Evolutionary conservation across 495 filamentous ascomycete species (phyloP).

Genomic region (Penicilliopsis zonata): DNA sequence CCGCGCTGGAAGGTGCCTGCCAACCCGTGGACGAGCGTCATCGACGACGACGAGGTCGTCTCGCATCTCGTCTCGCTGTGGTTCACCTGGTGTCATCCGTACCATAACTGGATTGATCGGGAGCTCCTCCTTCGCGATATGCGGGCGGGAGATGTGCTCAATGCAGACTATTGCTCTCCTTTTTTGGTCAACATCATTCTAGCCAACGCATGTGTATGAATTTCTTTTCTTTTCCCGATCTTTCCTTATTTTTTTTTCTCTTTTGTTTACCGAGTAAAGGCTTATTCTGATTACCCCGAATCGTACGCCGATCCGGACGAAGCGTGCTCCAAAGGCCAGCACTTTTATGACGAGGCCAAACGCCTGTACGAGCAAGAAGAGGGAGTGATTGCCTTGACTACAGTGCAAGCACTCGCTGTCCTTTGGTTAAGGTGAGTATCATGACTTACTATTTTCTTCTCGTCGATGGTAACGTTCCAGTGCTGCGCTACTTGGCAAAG

Average conservation of each 20-base stretch:
- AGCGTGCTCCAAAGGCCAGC: conserved; percentile 8
- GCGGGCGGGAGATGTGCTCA: conserved; percentile 13
- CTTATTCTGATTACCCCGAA: conserved; percentile 13
- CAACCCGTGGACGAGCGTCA: conserved; percentile 33
- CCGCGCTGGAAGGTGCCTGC: conserved; percentile 22
- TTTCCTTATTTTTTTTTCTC: not conserved
- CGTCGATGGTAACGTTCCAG: conserved; percentile 1
- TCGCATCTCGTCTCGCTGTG: conserved; percentile 34
- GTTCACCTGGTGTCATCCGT: conserved; percentile 33
- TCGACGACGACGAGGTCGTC: conserved; percentile 33
- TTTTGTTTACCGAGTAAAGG: conserved; percentile 5
- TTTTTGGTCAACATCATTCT: conserved; percentile 37
- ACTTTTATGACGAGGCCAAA: conserved; percentile 16
- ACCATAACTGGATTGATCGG: conserved; percentile 27
- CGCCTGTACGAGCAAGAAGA: conserved; percentile 6
- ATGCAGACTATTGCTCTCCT: conserved; percentile 26
- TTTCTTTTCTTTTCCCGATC: not conserved
- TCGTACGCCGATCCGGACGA: conserved; percentile 6
- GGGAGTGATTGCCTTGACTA: conserved; percentile 4
- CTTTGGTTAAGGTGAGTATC: conserved; percentile 5
- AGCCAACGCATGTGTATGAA: conserved; percentile 19
- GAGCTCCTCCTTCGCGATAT: conserved; percentile 31
- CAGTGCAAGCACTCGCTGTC: conserved; percentile 7
- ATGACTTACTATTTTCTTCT: not conserved
- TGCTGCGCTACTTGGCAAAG: conserved; percentile 8